phyloP scores from a whole-genome alignment of 2,329 filamentous ascomycete species.

The Penicillium sp. region DNA sequence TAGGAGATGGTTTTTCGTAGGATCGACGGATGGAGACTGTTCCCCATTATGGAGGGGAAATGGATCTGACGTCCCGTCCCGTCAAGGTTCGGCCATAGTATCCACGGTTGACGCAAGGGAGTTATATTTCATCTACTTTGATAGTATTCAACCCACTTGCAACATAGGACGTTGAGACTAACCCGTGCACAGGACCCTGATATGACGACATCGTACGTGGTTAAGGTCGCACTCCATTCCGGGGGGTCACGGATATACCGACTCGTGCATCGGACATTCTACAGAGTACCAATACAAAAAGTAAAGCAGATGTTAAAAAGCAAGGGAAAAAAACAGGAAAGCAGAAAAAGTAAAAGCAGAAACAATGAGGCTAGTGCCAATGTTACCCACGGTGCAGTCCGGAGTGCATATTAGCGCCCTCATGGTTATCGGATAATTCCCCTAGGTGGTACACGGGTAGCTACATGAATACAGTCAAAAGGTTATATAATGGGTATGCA shows the following conservation, averaged over 20 bases:
- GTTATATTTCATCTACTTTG: background rate
- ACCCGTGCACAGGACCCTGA: slow-evolving; percentile 9
- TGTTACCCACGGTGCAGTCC: slow-evolving; percentile 14
- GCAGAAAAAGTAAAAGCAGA: slow-evolving; percentile 1
- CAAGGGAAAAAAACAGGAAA: background rate
- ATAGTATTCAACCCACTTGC: background rate
- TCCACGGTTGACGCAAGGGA: slow-evolving; percentile 28
- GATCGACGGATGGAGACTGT: slow-evolving; percentile 7
- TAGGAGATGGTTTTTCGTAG: background rate
- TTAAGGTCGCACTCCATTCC: slow-evolving; percentile 9
- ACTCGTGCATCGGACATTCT: slow-evolving; percentile 11
- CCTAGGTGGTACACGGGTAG: slow-evolving; percentile 16
- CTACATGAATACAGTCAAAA: slow-evolving; percentile 6
- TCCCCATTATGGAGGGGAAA: slow-evolving; percentile 1
- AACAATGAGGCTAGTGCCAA: slow-evolving; percentile 2
- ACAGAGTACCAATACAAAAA: slow-evolving; percentile 4
- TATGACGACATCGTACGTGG: slow-evolving; percentile 13
- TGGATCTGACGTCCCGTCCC: slow-evolving; percentile 28
- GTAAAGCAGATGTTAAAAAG: background rate
- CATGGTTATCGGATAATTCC: slow-evolving; percentile 18
- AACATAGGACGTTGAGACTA: background rate
- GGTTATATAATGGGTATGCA: slow-evolving; percentile 11
- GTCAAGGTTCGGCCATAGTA: slow-evolving; percentile 31
- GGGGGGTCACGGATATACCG: background rate
- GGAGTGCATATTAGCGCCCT: slow-evolving; percentile 4